Conservation (phyloP, 2,329 filamentous ascomycete species). For the Aaosphaeria arxii region DNA sequence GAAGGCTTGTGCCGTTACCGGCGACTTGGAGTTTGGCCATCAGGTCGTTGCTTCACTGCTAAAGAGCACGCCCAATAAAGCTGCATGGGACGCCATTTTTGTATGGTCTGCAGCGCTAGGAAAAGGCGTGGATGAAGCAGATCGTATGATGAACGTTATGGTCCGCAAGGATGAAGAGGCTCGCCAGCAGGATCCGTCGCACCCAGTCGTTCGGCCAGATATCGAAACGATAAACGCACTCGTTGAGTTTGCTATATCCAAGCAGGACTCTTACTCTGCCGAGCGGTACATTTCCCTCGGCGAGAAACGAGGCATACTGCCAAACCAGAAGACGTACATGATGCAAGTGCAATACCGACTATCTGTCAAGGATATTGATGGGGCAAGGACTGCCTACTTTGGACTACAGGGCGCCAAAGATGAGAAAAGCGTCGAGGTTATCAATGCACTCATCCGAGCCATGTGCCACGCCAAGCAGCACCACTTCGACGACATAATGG, state of each 20-base stretch:
- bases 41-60: conserved; percentile 41
- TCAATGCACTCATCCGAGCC: conserved; percentile 71
- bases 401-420: conserved; percentile 56
- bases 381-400: conserved; percentile 64
- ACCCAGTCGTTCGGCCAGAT: conserved; percentile 52
- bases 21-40: conserved; percentile 37
- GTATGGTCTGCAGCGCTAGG: conserved; percentile 73
- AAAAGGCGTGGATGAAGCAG: conserved; percentile 68
- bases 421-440: conserved; percentile 58
- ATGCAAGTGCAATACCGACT: conserved; percentile 75
- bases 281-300: conserved; percentile 70
- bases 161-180: conserved; percentile 48
- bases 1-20: conserved; percentile 49
- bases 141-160: conserved; percentile 70
- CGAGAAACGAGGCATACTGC: conserved; percentile 60
- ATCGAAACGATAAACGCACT: conserved; percentile 74
- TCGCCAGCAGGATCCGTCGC: conserved; percentile 27
- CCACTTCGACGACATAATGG: conserved; percentile 68
- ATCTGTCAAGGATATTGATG: conserved; percentile 68
- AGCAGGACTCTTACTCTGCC: conserved; percentile 67
- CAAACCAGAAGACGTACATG: conserved; percentile 68
- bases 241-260: conserved; percentile 68
- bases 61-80: conserved; percentile 40
- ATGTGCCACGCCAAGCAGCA: conserved; percentile 60
- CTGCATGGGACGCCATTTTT: conserved; percentile 69